A percentile compares a stretch with the other conserved stretches of the same genome.
Evolutionary conservation across 305 asterid genomes (phyloP).

Genomic region (Rubia occidens): DNA sequence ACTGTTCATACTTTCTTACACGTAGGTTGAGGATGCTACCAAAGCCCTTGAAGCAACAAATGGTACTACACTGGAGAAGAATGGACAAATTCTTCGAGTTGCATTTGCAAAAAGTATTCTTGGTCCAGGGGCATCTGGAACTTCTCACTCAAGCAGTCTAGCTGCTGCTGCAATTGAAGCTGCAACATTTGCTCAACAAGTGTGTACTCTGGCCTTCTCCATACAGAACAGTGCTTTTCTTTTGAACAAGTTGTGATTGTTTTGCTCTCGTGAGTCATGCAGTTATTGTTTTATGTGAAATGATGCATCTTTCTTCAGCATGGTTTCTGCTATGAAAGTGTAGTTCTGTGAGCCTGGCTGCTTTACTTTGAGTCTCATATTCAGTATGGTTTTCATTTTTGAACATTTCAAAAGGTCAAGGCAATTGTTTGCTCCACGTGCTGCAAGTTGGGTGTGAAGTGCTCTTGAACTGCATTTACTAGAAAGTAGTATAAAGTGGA

Average conservation of each 20-base stretch:
- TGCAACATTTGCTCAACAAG: slow-evolving; percentile 98
- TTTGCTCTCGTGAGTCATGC: neutral
- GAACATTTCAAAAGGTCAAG: neutral
- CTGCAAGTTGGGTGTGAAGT: neutral
- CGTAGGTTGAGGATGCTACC: slow-evolving; percentile 88
- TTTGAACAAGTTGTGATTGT: neutral
- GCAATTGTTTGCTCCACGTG: neutral
- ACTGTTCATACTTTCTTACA: neutral
- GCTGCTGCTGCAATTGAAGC: slow-evolving; percentile 99
- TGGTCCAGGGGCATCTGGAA: slow-evolving; percentile 63
- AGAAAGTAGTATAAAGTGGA: neutral
- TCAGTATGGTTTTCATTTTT: neutral
- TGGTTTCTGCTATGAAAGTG: neutral
- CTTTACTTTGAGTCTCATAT: neutral
- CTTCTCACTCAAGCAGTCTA: slow-evolving; percentile 86
- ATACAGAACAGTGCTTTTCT: neutral
- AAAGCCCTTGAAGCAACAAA: slow-evolving; percentile 92
- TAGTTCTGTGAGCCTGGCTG: neutral
- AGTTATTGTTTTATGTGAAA: neutral
- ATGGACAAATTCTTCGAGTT: slow-evolving; percentile 96
- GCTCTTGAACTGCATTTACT: neutral
- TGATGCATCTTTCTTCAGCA: neutral
- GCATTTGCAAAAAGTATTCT: slow-evolving; percentile 93
- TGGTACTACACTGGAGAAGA: slow-evolving; percentile 85
- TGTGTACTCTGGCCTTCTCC: slow-evolving; percentile 23